These are phyloP conservation scores for Rhipidocladum racemiflorum DNA, from an alignment of 176 grass and related monocot species.

Conservation along the genomic window DNA sequence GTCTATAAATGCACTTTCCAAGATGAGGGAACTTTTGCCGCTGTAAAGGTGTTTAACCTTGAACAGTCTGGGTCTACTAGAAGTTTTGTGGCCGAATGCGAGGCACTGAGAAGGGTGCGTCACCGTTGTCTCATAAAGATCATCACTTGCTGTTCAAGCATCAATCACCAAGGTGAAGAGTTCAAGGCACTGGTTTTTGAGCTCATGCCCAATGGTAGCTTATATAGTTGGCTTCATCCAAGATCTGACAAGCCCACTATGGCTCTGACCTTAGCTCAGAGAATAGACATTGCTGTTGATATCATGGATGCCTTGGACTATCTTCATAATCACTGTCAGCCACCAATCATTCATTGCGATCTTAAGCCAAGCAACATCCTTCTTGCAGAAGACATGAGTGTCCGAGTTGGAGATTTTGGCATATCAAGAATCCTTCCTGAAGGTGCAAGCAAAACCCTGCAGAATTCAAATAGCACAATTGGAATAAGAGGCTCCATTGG, in stretches of 20 bases:
- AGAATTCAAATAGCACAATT: not conserved
- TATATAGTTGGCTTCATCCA: constrained; percentile 26
- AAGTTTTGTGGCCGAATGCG: constrained; percentile 32
- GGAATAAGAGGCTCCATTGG: constrained; percentile 41
- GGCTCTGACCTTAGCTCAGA: not conserved
- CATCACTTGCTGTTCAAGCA: constrained; percentile 26
- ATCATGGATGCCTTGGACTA: constrained; percentile 14
- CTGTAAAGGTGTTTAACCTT: constrained; percentile 33
- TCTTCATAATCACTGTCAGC: constrained; percentile 17
- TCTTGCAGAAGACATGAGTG: constrained; percentile 43
- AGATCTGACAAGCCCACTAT: not conserved
- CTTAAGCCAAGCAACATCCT: constrained; percentile 52
- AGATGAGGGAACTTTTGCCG: not conserved
- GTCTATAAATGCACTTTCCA: not conserved
- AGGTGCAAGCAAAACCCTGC: not conserved
- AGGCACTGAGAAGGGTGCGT: not conserved
- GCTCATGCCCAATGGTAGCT: constrained; percentile 28
- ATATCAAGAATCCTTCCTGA: constrained; percentile 30
- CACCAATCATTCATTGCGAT: constrained; percentile 45
- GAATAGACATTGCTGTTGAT: not conserved
- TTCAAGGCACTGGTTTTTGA: constrained; percentile 37
- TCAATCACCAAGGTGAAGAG: not conserved
- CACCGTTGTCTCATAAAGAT: constrained; percentile 29
- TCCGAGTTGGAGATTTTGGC: constrained; percentile 43
- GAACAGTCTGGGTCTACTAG: not conserved